A percentile compares a stretch with the other conserved stretches of the same genome.
These are phyloP conservation scores for Claviceps humidiphila DNA, from an alignment of 2,329 filamentous ascomycete genomes.

Conservation along the genomic window DNA sequence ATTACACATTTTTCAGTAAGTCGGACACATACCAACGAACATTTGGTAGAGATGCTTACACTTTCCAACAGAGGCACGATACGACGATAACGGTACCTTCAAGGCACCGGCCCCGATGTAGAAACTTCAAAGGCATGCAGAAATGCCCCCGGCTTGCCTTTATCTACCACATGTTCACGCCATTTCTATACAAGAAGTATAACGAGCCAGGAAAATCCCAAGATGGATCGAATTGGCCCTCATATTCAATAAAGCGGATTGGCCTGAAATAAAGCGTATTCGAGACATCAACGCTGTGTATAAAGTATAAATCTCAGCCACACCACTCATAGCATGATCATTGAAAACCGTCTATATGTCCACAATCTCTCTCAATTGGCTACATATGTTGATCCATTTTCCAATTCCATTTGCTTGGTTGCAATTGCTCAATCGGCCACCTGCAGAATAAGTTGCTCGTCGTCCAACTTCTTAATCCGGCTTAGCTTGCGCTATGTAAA, in stretches of 20 bases:
- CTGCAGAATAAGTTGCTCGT: not conserved
- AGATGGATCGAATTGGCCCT: not conserved
- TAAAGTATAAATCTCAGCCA: not conserved
- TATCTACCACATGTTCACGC: not conserved
- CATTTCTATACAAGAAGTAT: not conserved
- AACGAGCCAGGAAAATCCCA: not conserved
- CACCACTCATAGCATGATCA: not conserved
- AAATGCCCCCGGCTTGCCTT: not conserved
- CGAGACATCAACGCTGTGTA: not conserved
- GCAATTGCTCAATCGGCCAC: not conserved
- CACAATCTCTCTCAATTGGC: not conserved
- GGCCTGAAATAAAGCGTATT: not conserved
- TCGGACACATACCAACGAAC: conserved; percentile 9
- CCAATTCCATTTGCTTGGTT: no score
- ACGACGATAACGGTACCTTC: conserved; percentile 32
- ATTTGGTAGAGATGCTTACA: not conserved
- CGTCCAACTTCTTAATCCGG: not conserved
- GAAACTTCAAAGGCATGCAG: not conserved
- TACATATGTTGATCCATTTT: no score
- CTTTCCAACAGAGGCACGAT: conserved; percentile 26
- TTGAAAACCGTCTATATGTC: not conserved
- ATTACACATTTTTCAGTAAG: conserved; percentile 97
- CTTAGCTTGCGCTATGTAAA: not conserved
- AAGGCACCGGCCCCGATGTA: conserved; percentile 19
- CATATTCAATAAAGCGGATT: not conserved